Evolutionary conservation across 805 yeast species (phyloP).

Genomic region (Suhomyces sp.): DNA sequence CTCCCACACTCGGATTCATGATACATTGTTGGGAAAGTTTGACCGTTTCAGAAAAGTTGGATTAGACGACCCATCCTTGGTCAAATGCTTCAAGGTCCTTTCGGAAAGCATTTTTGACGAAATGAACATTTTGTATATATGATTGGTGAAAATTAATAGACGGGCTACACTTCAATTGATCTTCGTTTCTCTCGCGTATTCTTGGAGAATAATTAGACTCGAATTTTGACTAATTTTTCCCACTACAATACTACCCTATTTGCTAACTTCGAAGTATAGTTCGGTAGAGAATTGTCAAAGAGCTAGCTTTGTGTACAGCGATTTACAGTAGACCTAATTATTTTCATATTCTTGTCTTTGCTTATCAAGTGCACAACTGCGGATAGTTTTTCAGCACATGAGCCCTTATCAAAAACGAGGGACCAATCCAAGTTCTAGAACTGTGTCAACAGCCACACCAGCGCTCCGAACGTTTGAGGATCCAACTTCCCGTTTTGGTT

Average conservation of each 20-base stretch:
- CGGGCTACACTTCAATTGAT: background rate
- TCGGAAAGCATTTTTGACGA: conserved; percentile 7
- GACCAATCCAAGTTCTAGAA: background rate
- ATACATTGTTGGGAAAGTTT: background rate
- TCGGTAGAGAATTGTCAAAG: background rate
- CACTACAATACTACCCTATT: background rate
- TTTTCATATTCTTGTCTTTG: background rate
- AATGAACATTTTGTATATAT: background rate
- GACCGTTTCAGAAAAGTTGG: background rate
- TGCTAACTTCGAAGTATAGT: background rate
- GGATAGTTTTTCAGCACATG: background rate
- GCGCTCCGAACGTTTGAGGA: background rate
- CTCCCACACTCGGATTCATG: background rate
- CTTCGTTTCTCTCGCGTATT: background rate
- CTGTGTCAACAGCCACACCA: background rate
- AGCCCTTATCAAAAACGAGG: background rate
- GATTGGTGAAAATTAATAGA: background rate
- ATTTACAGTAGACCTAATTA: background rate
- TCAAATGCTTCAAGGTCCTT: conserved; percentile 2
- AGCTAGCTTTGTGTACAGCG: background rate
- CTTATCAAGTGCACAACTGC: background rate
- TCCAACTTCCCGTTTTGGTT: background rate
- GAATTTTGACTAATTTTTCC: background rate
- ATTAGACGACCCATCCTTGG: background rate
- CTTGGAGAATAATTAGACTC: background rate